Percentiles rank a stretch among this genome's conserved stretches.
Conservation (phyloP, 441 rosid genomes). For the Jatropha podagrica region DNA sequence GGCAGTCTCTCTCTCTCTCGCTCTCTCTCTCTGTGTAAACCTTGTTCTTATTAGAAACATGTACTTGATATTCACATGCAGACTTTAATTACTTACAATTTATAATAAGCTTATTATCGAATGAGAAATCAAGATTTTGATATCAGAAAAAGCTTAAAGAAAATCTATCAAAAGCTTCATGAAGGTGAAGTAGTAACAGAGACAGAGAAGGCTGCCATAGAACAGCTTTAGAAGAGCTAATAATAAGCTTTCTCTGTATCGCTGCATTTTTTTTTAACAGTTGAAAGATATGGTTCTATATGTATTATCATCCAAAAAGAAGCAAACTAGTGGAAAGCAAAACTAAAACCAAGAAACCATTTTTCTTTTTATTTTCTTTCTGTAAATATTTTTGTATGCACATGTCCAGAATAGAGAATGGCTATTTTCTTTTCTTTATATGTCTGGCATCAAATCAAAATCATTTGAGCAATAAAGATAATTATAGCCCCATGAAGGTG, state of each 20-base stretch:
- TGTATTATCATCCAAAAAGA: neutral
- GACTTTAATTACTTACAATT: too few species aligned
- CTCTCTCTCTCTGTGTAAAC: too few species aligned
- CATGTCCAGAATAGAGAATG: neutral
- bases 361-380: neutral
- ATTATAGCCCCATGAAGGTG: constrained; percentile 23
- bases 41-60: neutral
- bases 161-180: constrained; percentile 15
- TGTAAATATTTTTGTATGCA: neutral
- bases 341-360: neutral
- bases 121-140: neutral
- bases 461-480: constrained; percentile 30
- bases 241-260: neutral
- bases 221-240: constrained; percentile 20
- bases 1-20: too few species aligned
- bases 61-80: neutral
- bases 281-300: constrained; percentile 8
- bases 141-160: constrained; percentile 4
- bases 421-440: neutral
- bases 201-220: constrained; percentile 27
- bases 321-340: neutral
- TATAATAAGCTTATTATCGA: neutral
- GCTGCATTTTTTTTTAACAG: neutral
- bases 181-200: constrained; percentile 21
- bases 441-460: constrained; percentile 40